These are phyloP conservation scores for Dianthus caryophyllus DNA, from an alignment of 148 eudicot species.

Conservation along the genomic window DNA sequence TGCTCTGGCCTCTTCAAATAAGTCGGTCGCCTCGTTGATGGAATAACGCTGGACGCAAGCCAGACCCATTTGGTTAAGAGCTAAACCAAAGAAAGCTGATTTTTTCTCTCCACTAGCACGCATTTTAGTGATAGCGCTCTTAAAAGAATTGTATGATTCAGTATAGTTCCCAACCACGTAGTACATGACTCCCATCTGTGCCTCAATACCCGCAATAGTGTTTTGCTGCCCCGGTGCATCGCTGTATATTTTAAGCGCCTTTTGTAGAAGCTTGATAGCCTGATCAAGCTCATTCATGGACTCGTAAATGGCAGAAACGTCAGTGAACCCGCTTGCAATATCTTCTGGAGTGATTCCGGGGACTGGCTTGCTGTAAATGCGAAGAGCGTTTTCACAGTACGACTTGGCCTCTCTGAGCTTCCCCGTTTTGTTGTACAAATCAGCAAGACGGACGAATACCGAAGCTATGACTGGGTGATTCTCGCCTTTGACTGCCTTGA, in stretches of 20 bases:
- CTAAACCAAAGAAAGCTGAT: conserved; percentile 92
- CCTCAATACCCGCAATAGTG: conserved; percentile 94
- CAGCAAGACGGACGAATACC: conserved; percentile 88
- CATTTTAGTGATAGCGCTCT: conserved; percentile 65
- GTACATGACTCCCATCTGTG: conserved; percentile 96
- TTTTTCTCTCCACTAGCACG: conserved; percentile 88
- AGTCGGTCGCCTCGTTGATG: conserved; percentile 71
- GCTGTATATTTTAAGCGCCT: conserved; percentile 82
- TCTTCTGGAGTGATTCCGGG: conserved; percentile 89
- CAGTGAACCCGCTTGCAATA: conserved; percentile 82
- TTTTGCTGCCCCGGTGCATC: conserved; percentile 92
- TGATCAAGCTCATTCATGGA: conserved; percentile 92
- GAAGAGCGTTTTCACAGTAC: conserved; percentile 89
- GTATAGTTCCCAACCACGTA: conserved; percentile 78
- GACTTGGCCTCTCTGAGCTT: conserved; percentile 84
- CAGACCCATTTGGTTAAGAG: conserved; percentile 95
- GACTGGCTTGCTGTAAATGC: conserved; percentile 67
- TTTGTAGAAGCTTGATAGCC: conserved; percentile 77
- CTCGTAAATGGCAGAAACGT: conserved; percentile 90
- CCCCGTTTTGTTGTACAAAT: conserved; percentile 83
- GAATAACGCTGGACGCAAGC: conserved; percentile 89
- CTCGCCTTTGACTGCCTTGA: conserved; percentile 83
- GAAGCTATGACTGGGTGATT: conserved; percentile 90
- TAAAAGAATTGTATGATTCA: conserved; percentile 70
- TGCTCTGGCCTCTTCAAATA: conserved; percentile 85